Conservation (phyloP, 495 filamentous ascomycete species). For the Talaromyces trachyspermus region DNA sequence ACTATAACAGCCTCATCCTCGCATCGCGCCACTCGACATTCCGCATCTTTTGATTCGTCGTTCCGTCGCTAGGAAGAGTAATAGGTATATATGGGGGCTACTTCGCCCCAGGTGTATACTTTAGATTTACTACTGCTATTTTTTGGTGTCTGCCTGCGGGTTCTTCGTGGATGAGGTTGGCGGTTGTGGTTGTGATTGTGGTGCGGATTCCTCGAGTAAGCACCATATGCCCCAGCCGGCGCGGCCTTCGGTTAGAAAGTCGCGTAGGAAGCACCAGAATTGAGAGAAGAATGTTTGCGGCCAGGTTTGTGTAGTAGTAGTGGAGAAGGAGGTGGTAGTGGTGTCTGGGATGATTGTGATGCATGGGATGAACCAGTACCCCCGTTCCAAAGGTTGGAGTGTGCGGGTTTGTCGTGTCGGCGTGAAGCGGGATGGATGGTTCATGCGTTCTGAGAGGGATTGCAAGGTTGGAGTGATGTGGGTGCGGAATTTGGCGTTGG, state of each 20-base stretch:
- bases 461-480: constrained; percentile 50
- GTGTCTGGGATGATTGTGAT: constrained; percentile 6
- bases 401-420: constrained; percentile 42
- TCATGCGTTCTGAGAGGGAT: constrained; percentile 44
- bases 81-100: constrained; percentile 56
- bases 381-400: constrained; percentile 52
- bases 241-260: constrained; percentile 48
- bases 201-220: constrained; percentile 27
- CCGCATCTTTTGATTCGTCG: constrained; percentile 42
- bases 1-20: constrained; percentile 7
- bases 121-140: constrained; percentile 37
- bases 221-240: constrained; percentile 66
- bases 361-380: constrained; percentile 54
- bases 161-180: background rate
- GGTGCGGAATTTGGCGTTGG: constrained; percentile 30
- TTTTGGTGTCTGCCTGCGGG: background rate
- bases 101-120: constrained; percentile 60
- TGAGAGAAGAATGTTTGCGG: constrained; percentile 23
- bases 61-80: constrained; percentile 58
- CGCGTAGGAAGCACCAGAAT: constrained; percentile 55
- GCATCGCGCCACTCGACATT: constrained; percentile 53
- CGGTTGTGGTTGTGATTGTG: background rate
- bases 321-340: background rate
- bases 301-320: constrained; percentile 17
- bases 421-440: constrained; percentile 40